Conservation (phyloP, 306 rosid species). For the Fagus sylvatica region DNA sequence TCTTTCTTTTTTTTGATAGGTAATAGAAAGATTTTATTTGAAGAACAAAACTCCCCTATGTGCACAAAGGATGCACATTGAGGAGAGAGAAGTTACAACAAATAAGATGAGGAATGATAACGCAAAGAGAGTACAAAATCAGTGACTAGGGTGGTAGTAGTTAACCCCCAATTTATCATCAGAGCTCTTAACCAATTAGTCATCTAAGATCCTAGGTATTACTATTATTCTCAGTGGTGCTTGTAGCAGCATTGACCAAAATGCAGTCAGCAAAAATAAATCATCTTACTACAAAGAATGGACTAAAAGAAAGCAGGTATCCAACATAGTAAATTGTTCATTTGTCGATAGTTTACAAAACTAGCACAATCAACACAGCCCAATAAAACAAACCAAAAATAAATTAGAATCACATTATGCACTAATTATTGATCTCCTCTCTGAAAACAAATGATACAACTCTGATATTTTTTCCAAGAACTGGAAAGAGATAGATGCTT, state of each 20-base stretch:
- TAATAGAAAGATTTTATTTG: no score
- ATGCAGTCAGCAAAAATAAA: not conserved
- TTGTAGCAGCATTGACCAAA: not conserved
- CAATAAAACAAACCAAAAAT: not conserved
- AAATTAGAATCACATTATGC: not conserved
- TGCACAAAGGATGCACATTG: no score
- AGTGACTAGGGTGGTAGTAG: no score
- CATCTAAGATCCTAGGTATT: not conserved
- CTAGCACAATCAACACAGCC: not conserved
- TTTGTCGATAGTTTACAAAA: not conserved
- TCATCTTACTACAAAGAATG: not conserved
- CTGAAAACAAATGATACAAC: not conserved
- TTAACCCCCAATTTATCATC: no score
- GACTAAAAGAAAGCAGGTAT: not conserved
- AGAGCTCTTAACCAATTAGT: not conserved
- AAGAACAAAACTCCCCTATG: no score
- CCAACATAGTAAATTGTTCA: not conserved
- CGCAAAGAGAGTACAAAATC: no score
- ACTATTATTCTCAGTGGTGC: not conserved
- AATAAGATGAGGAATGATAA: no score
- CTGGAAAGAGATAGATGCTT: not conserved
- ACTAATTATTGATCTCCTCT: not conserved
- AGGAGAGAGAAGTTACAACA: no score
- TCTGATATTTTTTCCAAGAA: not conserved
- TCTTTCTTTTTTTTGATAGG: no score